These are phyloP conservation scores for Neofusicoccum ribis DNA, from an alignment of 2,329 filamentous ascomycete genomes.

Conservation along the genomic window DNA sequence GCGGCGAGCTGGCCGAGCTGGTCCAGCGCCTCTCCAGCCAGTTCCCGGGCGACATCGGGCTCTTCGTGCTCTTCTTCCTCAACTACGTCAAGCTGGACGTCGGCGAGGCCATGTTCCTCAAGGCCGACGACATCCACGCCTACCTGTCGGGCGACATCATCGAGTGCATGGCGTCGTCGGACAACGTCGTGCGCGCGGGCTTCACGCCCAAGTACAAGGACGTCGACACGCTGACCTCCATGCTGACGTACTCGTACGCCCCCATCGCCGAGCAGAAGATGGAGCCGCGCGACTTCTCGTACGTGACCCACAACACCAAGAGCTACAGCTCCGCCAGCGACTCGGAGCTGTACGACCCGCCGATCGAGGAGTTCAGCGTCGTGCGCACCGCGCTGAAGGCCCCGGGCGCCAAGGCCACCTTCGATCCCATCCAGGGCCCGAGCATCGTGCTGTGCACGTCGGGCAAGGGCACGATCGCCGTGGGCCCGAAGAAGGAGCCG, in stretches of 20 bases:
- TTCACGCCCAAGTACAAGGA: conserved; percentile 99
- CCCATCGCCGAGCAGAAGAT: conserved; percentile 96
- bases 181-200: conserved; percentile 95
- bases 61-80: conserved; percentile 95
- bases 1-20: conserved; percentile 72
- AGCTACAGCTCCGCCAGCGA: conserved; percentile 78
- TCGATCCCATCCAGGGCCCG: conserved; percentile 82
- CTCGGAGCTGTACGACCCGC: conserved; percentile 82
- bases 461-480: conserved; percentile 79
- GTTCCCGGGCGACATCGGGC: conserved; percentile 86
- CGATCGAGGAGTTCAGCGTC: conserved; percentile 94
- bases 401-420: conserved; percentile 76
- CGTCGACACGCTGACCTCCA: conserved; percentile 79
- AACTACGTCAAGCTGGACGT: conserved; percentile 88
- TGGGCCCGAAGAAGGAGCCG: conserved; percentile 78
- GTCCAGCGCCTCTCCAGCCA: conserved; percentile 75
- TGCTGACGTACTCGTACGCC: conserved; percentile 94
- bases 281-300: conserved; percentile 79
- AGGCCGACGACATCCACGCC: conserved; percentile 95
- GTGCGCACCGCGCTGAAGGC: conserved; percentile 74
- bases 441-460: conserved; percentile 90
- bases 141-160: conserved; percentile 94
- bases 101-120: conserved; percentile 93
- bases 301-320: conserved; percentile 75
- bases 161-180: conserved; percentile 98